Evolutionary conservation across 345 rosid genomes (phyloP), one percentile per base, ranked within the genome.

Genomic region (Excoecaria cochinchinensis): DNA sequence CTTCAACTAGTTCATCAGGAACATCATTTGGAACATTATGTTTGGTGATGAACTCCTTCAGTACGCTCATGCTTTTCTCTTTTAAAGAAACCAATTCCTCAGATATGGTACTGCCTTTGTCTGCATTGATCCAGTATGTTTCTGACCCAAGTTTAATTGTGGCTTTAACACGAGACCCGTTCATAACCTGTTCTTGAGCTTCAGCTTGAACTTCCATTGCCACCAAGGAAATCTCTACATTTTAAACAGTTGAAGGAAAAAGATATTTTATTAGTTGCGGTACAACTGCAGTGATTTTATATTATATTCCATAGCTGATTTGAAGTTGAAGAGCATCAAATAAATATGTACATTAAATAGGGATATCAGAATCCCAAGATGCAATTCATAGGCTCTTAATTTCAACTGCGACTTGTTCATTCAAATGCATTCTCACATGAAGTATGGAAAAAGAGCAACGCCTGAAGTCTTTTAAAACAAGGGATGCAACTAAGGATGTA

Each of bases 11-110:
- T 13, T 90, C 95, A 31, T 95, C 97, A 22, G 91, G 95, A 31
- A 91, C 92, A 75, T 95, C 91, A 63, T 73, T 87, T 0, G 92
- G 89, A 77, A 89, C 94, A 76, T 95, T 92, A 78, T 95, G 91
- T 58, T 81, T 92, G 75, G 95, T 88, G 74, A 95, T 90, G 87
- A 86, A 95, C 56, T 92, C 95, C 85, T 90, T 95, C 52, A 92
- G 79, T 62, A 89, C 31, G 70, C 68, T 78, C 97, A 91, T 95
- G 85, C 92, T 91, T 84, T 89, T 82, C 74, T 87, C 95, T 81
- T 92, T 95, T 89, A 90, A 79, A 31, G 89, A 87, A 78, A 77
- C 84, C 85, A 95, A 75, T 80, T 92, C 95, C 78, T 87, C 89
- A 1, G 90, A 86, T 3, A 95, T 74, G 46, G 74, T 58, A 22